Base-by-base conservation (phyloP, 805 yeast genomes). In the Wickerhamiella bombiphila region DNA sequence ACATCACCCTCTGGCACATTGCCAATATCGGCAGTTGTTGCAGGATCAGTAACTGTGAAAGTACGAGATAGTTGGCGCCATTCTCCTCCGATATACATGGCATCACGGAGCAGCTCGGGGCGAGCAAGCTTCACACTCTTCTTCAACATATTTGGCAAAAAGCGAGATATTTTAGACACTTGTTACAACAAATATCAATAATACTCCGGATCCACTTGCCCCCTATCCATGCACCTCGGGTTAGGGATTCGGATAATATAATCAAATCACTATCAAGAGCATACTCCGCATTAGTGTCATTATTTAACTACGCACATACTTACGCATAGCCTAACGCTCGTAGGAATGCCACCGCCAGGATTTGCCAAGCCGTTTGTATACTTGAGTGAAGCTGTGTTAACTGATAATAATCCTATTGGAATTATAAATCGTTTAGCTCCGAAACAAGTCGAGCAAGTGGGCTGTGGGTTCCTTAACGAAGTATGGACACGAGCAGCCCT, bases 21-120 rank as follows among this genome's bases (percentile, higher is more conserved):
- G 4, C 74, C 68, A 19, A 75, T 48, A 13, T 63, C 59, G 15
- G 66, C 66, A 17, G 62, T 66, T 19, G 69, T 65, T 0, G 93
- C 93, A 3, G 96, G 96, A 55, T 88, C 82, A 11, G 58, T 56
- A 14, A 86, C 93, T 3, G 65, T 59, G 55, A 83, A 85, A 14
- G 63, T 60, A 5, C 62, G 54, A 11, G 55, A 42, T 4, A 69
- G 57, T 20, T 59, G 49, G 24, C 72, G 54, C 93, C 94, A 85
- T 48, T 74, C 61, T 29, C 94, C 94, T 50, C 80, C 73, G 55
- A 81, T 63, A 46, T 61, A 71, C 3, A 78, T 78, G 36, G 72
- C 68, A n/a, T 74, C 68, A 11, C 33, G 25, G 31, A 42, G 34
- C 21, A 42, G 40, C 21, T 30, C 47, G 3, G 41, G 42, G 21